Conservation (phyloP, 129 eudicot species). For the sunflower (Helianthus annuus) region DNA sequence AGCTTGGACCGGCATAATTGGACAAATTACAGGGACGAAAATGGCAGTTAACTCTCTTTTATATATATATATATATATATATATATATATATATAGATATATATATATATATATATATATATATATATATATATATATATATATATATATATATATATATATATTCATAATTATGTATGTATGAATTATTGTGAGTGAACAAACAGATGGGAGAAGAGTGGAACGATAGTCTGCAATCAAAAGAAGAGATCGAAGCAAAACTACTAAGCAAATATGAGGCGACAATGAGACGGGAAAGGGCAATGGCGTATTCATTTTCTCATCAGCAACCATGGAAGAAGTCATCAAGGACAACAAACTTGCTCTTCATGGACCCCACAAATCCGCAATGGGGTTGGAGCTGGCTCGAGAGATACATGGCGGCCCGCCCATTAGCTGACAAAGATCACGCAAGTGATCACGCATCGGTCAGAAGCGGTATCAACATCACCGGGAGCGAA, state of each 20-base stretch:
- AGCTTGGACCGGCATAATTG: too few species aligned
- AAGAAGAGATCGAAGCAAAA: conserved; percentile 81
- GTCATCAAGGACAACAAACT: conserved; percentile 55
- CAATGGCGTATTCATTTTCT: conserved; percentile 89
- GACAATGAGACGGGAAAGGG: conserved; percentile 87
- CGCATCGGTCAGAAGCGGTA: conserved; percentile 46
- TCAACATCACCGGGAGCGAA: conserved; percentile 51
- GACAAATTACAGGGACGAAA: too few species aligned
- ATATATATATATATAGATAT: too few species aligned
- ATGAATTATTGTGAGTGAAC: background rate
- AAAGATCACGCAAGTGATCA: conserved; percentile 41
- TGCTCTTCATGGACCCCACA: conserved; percentile 87
- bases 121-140: too few species aligned
- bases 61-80: too few species aligned
- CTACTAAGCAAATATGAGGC: conserved; percentile 81
- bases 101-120: too few species aligned
- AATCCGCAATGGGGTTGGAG: conserved; percentile 99
- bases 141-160: too few species aligned
- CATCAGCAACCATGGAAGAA: conserved; percentile 98
- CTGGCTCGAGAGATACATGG: conserved; percentile 95
- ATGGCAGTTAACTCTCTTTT: too few species aligned
- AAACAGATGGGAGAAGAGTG: conserved; percentile 83
- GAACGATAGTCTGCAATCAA: conserved; percentile 79
- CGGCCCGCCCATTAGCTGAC: conserved; percentile 53
- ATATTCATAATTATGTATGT: background rate